These are phyloP conservation scores for Boletus barrowsii DNA, from an alignment of 768 basidiomycete species.

Conservation along the genomic window DNA sequence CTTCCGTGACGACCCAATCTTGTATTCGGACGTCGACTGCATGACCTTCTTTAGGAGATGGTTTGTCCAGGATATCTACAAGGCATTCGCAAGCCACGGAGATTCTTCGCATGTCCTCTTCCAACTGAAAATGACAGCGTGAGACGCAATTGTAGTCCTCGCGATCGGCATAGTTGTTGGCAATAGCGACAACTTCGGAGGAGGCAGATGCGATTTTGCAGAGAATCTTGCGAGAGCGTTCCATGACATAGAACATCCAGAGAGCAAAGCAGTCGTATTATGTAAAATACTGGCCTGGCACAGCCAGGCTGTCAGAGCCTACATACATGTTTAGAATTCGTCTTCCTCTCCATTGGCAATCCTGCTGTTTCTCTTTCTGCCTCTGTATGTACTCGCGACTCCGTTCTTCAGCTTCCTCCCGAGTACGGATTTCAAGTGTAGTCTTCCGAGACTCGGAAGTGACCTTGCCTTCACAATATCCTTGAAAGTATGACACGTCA, in stretches of 20 bases:
- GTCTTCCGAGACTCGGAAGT: constrained; percentile 19
- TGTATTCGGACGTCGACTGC: background rate
- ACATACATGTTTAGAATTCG: background rate
- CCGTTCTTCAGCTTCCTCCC: constrained; percentile 13
- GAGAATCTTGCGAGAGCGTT: constrained; percentile 4
- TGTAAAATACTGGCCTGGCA: too few species aligned
- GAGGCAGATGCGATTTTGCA: background rate
- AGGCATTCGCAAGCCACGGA: constrained; percentile 5
- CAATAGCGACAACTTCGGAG: background rate
- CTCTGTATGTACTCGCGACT: constrained; percentile 4
- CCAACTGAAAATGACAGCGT: constrained; percentile 2
- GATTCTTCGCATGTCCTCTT: constrained; percentile 4
- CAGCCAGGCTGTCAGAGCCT: too few species aligned
- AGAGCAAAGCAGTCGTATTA: too few species aligned
- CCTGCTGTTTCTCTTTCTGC: constrained; percentile 4
- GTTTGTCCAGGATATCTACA: background rate
- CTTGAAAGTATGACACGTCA: constrained; percentile 19
- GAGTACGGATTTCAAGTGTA: constrained; percentile 21
- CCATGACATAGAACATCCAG: background rate
- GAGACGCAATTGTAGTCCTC: background rate
- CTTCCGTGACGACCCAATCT: background rate
- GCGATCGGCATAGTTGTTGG: background rate
- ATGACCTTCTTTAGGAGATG: background rate
- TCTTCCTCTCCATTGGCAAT: constrained; percentile 8
- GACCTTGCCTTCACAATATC: constrained; percentile 24